Base-by-base conservation (phyloP, 1,284 basidiomycete species). In the Apiotrichum akiyoshidainum region DNA sequence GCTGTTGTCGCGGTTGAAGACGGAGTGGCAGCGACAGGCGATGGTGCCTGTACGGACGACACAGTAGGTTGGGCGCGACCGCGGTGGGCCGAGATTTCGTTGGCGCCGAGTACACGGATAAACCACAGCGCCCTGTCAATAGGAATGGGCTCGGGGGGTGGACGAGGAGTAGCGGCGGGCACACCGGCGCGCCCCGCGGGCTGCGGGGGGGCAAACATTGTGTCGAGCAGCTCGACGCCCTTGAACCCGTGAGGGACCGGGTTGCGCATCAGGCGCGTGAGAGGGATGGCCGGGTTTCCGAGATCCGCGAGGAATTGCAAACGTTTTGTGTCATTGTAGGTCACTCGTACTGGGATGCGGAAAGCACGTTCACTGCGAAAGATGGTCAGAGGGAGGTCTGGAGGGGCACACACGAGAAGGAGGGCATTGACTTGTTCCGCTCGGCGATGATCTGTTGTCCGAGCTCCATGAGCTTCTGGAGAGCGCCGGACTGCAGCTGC, bases 61-160 rank as follows among this genome's bases (percentile, higher is more conserved):
- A 56, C 48, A 8, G 61, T 61, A 16, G 72, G 70, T 52, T 71
- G 71, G 5, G 68, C 63, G 46, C 73, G 60, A n/a, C 68, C 63
- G 34, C 72, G 85, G 50, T 88, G 85, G 83, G 83, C 61, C 69
- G 92, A 88, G 44, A 92, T 92, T 76, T 99, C 95, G 68, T 92
- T 93, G 1, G 89, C 90, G n/a, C 95, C 96, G 55, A 95, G 86
- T 1, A 94, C 90, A 14, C 93, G 84, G 34, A 98, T 84, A 74
- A 96, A 93, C 96, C 96, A 99, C 4, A 96, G 83, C 0, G 96
- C 96, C 31, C 96, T 82, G 1, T 87, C 83, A 45, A 94, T 85
- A 1, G 89, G 87, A 35, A 99, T 91, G 49, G 87, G 84, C 42
- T 90, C 85, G 0, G 82, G 81, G 9, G 63, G 62, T 6, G 59